phyloP scores from a whole-genome alignment of 2,329 filamentous ascomycete genomes.

The Pyrenophora graminea region DNA sequence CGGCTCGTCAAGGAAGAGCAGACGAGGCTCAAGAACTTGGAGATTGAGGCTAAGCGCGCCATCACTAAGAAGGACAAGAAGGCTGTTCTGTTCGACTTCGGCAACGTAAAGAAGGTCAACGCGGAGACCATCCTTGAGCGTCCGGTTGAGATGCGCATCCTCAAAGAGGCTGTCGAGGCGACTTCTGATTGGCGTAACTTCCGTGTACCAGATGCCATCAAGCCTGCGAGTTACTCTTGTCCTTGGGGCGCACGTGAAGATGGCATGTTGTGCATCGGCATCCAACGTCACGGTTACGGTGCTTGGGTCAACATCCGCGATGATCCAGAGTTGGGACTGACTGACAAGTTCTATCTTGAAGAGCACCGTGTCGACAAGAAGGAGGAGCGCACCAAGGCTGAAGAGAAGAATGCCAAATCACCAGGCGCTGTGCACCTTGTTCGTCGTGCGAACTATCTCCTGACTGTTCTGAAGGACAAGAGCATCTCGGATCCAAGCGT shows the following conservation, averaged over 20 bases:
- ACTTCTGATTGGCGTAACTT: conserved; percentile 75
- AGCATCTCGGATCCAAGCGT: conserved; percentile 71
- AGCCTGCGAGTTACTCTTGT: conserved; percentile 88
- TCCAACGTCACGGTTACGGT: conserved; percentile 90
- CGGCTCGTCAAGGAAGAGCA: conserved; percentile 74
- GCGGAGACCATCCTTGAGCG: conserved; percentile 93
- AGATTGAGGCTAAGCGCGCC: conserved; percentile 74
- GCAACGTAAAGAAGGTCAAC: conserved; percentile 91
- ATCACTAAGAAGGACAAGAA: conserved; percentile 98
- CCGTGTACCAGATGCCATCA: conserved; percentile 87
- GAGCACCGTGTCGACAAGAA: conserved; percentile 99
- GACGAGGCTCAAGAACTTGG: conserved; percentile 64
- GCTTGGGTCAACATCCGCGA: conserved; percentile 95
- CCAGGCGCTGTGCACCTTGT: conserved; percentile 97
- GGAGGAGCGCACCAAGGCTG: conserved; percentile 79
- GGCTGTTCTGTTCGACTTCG: conserved; percentile 92
- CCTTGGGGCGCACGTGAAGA: conserved; percentile 92
- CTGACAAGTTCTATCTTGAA: conserved; percentile 92
- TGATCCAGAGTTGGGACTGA: conserved; percentile 81
- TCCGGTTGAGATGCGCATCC: conserved; percentile 82
- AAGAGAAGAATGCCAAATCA: conserved; percentile 76
- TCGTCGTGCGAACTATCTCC: conserved; percentile 88
- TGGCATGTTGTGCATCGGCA: conserved; percentile 94
- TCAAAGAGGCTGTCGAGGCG: conserved; percentile 72
- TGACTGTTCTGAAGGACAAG: conserved; percentile 93